These are phyloP conservation scores for Lactuca sativa DNA, from an alignment of 129 eudicot genomes.

Conservation along the genomic window DNA sequence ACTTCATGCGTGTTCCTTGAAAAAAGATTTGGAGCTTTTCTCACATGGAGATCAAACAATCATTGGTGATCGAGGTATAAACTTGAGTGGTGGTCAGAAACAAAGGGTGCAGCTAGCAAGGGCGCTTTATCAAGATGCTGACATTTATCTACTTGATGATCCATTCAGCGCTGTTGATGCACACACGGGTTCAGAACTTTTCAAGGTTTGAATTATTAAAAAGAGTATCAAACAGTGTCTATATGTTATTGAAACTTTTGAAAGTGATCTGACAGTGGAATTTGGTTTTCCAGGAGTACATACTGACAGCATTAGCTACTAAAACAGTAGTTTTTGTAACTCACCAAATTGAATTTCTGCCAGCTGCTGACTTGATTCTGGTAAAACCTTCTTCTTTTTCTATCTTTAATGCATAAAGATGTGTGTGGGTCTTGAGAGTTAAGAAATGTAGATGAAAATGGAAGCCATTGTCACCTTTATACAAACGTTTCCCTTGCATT, in stretches of 20 bases:
- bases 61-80: conserved; percentile 95
- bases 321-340: conserved; percentile 91
- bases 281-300: conserved; percentile 65
- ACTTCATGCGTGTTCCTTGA: conserved; percentile 69
- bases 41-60: conserved; percentile 92
- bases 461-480: too few relatives aligned
- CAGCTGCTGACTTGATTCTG: conserved; percentile 87
- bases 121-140: conserved; percentile 97
- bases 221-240: neutral
- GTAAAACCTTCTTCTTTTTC: conserved; percentile 34
- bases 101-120: conserved; percentile 98
- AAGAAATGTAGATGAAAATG: conserved; percentile 8
- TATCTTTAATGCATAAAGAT: neutral
- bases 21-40: conserved; percentile 80
- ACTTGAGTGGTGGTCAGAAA: conserved; percentile 98
- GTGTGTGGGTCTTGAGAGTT: conserved; percentile 3
- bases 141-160: conserved; percentile 93
- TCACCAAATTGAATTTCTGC: conserved; percentile 94
- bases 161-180: conserved; percentile 99
- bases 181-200: conserved; percentile 82
- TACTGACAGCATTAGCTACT: conserved; percentile 80
- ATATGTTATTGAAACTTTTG: neutral
- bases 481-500: too few relatives aligned
- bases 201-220: conserved; percentile 45
- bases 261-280: conserved; percentile 23